Evolutionary conservation across 257 asterid species (phyloP).

Genomic region (Solanum okadae): DNA sequence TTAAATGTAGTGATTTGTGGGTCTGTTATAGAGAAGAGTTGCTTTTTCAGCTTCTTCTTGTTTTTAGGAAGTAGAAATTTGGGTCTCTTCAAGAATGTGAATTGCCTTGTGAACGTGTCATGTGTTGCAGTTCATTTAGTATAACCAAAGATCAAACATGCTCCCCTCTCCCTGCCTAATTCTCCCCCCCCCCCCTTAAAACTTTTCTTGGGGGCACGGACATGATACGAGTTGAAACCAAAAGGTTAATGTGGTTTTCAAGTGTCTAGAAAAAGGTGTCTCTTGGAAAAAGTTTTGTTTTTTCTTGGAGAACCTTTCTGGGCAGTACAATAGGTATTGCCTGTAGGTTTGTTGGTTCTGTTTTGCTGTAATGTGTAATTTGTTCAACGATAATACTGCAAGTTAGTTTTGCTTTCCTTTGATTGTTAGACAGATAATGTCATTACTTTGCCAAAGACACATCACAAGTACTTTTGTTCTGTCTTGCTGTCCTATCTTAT

Average conservation of each 20-base stretch:
- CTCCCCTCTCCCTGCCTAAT: background rate
- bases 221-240: background rate
- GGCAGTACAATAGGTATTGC: background rate
- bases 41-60: background rate
- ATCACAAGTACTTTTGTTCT: background rate
- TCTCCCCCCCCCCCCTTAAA: background rate
- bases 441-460: background rate
- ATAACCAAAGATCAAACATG: background rate
- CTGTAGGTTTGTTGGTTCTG: background rate
- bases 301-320: background rate
- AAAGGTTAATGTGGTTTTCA: background rate
- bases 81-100: background rate
- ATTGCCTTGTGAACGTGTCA: background rate
- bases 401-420: background rate
- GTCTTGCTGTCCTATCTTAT: background rate
- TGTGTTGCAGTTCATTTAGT: background rate
- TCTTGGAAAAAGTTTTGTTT: background rate
- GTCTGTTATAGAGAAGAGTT: background rate
- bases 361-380: background rate
- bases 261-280: background rate
- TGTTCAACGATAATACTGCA: background rate
- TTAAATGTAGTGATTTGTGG: background rate
- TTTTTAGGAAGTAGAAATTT: background rate
- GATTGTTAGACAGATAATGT: background rate
- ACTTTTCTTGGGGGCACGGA: background rate